These are phyloP conservation scores for Angomonas desouzai DNA, from an alignment of 208 protist species.

Conservation along the genomic window DNA sequence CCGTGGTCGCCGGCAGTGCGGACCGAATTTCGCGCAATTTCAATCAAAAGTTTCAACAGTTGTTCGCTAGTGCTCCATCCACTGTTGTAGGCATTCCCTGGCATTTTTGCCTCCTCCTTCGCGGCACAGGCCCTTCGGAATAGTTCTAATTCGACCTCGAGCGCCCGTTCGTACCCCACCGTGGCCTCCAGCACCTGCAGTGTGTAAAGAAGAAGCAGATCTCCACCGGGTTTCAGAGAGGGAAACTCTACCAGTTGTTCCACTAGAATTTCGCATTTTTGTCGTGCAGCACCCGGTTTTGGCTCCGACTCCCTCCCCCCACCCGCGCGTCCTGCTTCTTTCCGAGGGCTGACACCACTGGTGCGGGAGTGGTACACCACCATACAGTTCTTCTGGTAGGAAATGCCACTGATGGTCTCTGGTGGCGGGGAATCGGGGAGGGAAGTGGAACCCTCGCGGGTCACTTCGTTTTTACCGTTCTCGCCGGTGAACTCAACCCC, in stretches of 20 bases:
- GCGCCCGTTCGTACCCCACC: slow-evolving; percentile 30
- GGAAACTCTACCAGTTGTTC: slow-evolving; percentile 32
- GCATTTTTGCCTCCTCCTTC: neutral
- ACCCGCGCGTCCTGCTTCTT: neutral
- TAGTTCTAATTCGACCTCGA: slow-evolving; percentile 46
- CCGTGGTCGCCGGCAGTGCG: neutral
- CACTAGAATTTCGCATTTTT: slow-evolving; percentile 29
- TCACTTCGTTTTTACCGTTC: neutral
- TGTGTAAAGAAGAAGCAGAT: slow-evolving; percentile 43
- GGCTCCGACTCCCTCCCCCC: neutral
- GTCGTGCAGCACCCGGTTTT: slow-evolving; percentile 6
- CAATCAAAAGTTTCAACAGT: neutral
- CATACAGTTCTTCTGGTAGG: neutral
- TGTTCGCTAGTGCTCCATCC: neutral
- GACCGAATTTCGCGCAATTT: neutral
- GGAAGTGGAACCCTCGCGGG: neutral
- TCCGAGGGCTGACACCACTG: neutral
- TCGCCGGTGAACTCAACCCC: neutral
- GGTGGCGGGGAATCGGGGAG: neutral
- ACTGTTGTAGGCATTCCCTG: neutral
- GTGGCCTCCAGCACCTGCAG: slow-evolving; percentile 52
- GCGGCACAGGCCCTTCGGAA: slow-evolving; percentile 27
- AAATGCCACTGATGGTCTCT: slow-evolving; percentile 5
- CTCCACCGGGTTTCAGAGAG: slow-evolving; percentile 23
- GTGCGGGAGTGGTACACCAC: neutral